These are phyloP conservation scores for Talaromyces piceae DNA, from an alignment of 2,329 filamentous ascomycete genomes.

Conservation along the genomic window DNA sequence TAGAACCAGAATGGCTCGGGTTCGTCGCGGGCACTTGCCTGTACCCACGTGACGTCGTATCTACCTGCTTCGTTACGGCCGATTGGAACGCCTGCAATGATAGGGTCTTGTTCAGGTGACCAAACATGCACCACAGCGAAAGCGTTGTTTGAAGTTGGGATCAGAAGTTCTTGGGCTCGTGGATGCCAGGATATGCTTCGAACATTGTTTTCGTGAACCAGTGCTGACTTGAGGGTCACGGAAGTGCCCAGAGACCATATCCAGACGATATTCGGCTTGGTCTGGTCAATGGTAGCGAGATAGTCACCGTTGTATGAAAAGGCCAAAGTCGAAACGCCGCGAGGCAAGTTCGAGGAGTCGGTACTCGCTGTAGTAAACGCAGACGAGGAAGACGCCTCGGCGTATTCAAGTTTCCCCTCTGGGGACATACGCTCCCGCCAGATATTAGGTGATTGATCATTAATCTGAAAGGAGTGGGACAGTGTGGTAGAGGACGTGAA, in stretches of 20 bases:
- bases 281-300: conserved; percentile 34
- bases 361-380: conserved; percentile 20
- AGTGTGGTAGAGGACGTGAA: conserved; percentile 28
- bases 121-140: conserved; percentile 27
- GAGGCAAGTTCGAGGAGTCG: conserved; percentile 22
- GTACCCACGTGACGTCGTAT: conserved; percentile 29
- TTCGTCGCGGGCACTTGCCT: conserved; percentile 13
- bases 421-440: conserved; percentile 27
- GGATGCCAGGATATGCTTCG: conserved; percentile 35
- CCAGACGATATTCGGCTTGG: conserved; percentile 38
- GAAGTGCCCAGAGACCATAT: conserved; percentile 33
- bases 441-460: conserved; percentile 25
- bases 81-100: conserved; percentile 25
- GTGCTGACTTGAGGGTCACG: conserved; percentile 24
- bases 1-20: conserved; percentile 29
- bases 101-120: conserved; percentile 22
- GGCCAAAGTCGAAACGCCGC: conserved; percentile 32
- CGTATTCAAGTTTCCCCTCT: conserved; percentile 24
- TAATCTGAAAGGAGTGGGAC: conserved; percentile 26
- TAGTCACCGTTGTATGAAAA: conserved; percentile 32
- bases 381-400: conserved; percentile 30
- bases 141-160: conserved; percentile 29
- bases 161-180: conserved; percentile 28
- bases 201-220: conserved; percentile 37
- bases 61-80: conserved; percentile 26